phyloP scores from a whole-genome alignment of 108 stramenopile species.

The Hondaea fermentalgiana region DNA sequence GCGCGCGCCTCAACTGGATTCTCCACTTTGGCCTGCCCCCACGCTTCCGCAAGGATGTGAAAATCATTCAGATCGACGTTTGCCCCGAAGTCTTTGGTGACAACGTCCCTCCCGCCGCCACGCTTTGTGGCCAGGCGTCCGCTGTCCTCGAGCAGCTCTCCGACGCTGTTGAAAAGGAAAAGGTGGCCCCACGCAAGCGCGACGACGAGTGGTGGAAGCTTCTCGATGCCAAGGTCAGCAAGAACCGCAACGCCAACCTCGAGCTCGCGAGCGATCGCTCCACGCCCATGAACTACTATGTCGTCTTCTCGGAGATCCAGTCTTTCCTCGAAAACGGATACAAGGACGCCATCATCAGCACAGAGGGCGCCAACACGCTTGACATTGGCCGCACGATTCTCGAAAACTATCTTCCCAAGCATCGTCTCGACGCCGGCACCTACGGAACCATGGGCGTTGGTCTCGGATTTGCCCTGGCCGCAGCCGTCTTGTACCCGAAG shows the following conservation, averaged over 20 bases:
- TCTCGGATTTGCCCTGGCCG: not conserved
- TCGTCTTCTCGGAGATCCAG: conserved; percentile 8
- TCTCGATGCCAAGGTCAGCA: not conserved
- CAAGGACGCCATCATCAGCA: conserved; percentile 8
- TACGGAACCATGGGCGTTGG: conserved; percentile 10
- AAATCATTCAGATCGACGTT: conserved; percentile 8
- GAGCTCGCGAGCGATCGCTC: not conserved
- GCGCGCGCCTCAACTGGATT: not conserved
- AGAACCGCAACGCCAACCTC: not conserved
- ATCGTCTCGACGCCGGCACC: not conserved
- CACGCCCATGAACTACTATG: conserved; percentile 11
- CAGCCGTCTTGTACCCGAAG: not conserved
- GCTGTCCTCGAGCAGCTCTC: not conserved
- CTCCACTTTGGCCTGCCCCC: not conserved
- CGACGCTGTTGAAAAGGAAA: not conserved
- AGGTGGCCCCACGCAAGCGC: not conserved
- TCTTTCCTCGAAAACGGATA: not conserved
- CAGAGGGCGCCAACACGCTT: not conserved
- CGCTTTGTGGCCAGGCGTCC: not conserved
- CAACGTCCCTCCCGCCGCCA: not conserved
- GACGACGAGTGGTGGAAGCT: not conserved
- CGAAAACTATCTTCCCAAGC: not conserved
- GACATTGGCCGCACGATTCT: not conserved
- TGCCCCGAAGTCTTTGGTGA: not conserved
- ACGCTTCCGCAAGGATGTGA: conserved; percentile 1